Evolutionary conservation across 2,329 filamentous ascomycete species (phyloP), one percentile per base, ranked within the genome.

Genomic region (Stemphylium lycopersici): DNA sequence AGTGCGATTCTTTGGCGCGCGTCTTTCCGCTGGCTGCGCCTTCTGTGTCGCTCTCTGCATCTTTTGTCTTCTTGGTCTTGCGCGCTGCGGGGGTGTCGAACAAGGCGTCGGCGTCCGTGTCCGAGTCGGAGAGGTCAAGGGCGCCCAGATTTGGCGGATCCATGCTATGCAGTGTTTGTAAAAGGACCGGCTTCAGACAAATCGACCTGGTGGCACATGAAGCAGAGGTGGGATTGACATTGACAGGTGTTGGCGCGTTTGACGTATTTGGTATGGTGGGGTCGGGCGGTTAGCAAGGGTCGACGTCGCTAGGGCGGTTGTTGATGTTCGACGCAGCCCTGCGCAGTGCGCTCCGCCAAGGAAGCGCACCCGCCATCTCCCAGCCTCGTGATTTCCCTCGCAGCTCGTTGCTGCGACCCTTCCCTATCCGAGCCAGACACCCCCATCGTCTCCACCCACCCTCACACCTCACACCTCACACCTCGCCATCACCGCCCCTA

Each of bases 21-120:
- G 84, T 67, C 59, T 69, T 71, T 55, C 59, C 56, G 22, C 59
- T 55, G 6, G 72, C 68, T 48, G 74, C 52, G 79, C 85, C 63
- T 76, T 81, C 58, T 56, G 61, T 42, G 51, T 73, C 58, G 55
- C 68, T 58, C 52, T 67, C 60, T 54, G 66, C 50, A 61, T 65
- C 43, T 59, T 71, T 53, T 57, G 74, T 59, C 71, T 78, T 76
- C 65, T 70, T 69, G 57, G 58, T 62, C 55, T 73, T 69, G 44
- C 61, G 59, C 65, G 69, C 61, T 20, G 84, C 84, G 10, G 83
- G 85, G 46, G 84, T 74, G 62, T 76, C 80, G 73, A 86, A 86
- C 39, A 87, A 77, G 53, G 83, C 81, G 56, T 84, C 78, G 52
- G 82, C 81, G 56, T 84, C 78, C 20, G 82, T 82, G 55, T 86